Base-by-base conservation (phyloP, 2,329 filamentous ascomycete genomes). In the Curvularia sp. region DNA sequence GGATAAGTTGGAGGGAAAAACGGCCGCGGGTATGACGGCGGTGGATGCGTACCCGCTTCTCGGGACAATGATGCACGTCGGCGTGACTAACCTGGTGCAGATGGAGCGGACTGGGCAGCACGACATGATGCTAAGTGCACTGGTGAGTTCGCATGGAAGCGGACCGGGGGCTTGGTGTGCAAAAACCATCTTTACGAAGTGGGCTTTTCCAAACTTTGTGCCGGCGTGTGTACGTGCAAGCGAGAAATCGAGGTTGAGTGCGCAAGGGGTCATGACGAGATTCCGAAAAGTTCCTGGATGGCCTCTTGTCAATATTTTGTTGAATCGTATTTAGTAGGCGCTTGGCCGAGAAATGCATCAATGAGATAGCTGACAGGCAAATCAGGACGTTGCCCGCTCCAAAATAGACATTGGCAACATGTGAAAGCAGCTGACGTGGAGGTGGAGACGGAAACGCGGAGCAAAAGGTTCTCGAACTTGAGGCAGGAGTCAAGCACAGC, bases 41-140 rank as follows among this genome's bases (percentile, higher is more conserved):
- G 53, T 58, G 49, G 42, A 61, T 41, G 58, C 50, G 61, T 70
- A 69, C 66, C 68, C 65, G 66, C 62, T 65, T 58, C 62, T 57
- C 59, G 54, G 68, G 61, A 63, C 59, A 57, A 54, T 46, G 55
- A 64, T 63, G 60, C 56, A 61, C 42, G 49, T 52, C 53, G 57
- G 41, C 52, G 59, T 68, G 62, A 64, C 65, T 67, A 66, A 63
- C 50, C 49, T 65, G 49, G 54, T 56, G 57, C 53, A 58, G 50
- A 63, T 63, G 55, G 31, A 64, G 64, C 66, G 61, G 68, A 70
- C 71, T 75, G 72, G 74, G 73, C 72, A 75, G 73, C 72, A 76
- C 66, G 65, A 68, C 72, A 74, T 75, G 52, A 55, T 55, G 47
- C 57, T 52, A 57, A 39, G 43, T 53, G 52, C 52, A 57, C 33